These are phyloP conservation scores for Mrakia frigida DNA, from an alignment of 768 basidiomycete species.

Conservation along the genomic window DNA sequence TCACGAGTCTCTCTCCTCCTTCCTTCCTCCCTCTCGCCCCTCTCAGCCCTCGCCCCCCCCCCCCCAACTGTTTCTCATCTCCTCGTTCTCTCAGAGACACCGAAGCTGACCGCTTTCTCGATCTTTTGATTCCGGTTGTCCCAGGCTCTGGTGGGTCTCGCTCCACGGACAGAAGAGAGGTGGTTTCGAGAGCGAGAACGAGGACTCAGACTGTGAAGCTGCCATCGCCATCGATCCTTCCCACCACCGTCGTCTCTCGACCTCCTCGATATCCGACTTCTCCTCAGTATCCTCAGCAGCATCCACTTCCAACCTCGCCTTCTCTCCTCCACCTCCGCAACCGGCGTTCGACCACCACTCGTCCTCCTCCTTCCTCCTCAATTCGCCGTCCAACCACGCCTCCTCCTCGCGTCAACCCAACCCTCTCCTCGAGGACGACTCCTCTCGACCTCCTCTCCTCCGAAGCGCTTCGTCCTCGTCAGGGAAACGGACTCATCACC, in stretches of 20 bases:
- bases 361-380: background rate
- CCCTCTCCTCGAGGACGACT: constrained; percentile 10
- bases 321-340: background rate
- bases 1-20: background rate
- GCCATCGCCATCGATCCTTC: constrained; percentile 3
- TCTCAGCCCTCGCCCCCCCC: background rate
- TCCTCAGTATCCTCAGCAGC: constrained; percentile 11
- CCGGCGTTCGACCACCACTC: background rate
- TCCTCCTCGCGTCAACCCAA: background rate
- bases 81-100: background rate
- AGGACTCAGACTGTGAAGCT: background rate
- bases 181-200: background rate
- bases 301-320: constrained; percentile 13
- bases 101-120: background rate
- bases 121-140: background rate
- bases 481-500: background rate
- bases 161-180: constrained; percentile 18
- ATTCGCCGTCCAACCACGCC: background rate
- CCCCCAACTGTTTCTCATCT: background rate
- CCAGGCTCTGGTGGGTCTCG: constrained; percentile 27
- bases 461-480: constrained; percentile 1
- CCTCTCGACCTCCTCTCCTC: constrained; percentile 7
- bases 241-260: background rate
- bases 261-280: constrained; percentile 17
- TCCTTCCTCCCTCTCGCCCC: background rate